These are phyloP conservation scores for Sphaerosporella brunnea DNA, from an alignment of 495 filamentous ascomycete species.

Conservation along the genomic window DNA sequence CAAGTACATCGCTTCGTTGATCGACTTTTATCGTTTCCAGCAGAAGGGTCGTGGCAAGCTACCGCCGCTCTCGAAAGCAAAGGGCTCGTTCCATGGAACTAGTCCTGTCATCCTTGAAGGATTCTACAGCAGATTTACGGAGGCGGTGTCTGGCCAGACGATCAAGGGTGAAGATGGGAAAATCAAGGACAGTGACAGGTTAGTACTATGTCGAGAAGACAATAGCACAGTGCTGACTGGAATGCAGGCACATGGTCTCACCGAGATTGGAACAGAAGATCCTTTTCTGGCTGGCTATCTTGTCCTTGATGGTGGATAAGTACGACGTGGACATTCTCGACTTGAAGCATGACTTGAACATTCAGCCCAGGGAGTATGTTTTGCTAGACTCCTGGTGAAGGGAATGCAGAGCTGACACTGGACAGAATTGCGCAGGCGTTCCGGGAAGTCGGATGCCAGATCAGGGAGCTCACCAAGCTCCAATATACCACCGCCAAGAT, in stretches of 20 bases:
- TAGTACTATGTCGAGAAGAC: background rate
- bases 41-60: constrained; percentile 8
- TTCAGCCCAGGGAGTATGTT: constrained; percentile 45
- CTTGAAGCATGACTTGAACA: constrained; percentile 56
- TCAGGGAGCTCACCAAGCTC: constrained; percentile 33
- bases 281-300: constrained; percentile 22
- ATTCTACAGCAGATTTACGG: constrained; percentile 14
- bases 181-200: constrained; percentile 11
- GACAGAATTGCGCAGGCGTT: constrained; percentile 46
- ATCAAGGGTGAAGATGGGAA: constrained; percentile 7
- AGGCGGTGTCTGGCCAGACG: constrained; percentile 7
- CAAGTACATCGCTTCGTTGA: constrained; percentile 46
- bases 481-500: constrained; percentile 33
- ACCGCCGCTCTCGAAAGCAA: constrained; percentile 7
- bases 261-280: constrained; percentile 20
- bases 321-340: constrained; percentile 60
- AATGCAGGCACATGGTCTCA: constrained; percentile 11
- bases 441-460: constrained; percentile 60
- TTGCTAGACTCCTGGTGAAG: background rate
- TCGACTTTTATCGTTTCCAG: constrained; percentile 39
- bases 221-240: background rate
- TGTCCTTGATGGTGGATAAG: constrained; percentile 47
- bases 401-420: background rate
- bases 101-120: constrained; percentile 7
- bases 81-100: constrained; percentile 9